Evolutionary conservation across 1,284 basidiomycete genomes (phyloP), one percentile per base, ranked within the genome.

Genomic region (Farysia itapuensis): DNA sequence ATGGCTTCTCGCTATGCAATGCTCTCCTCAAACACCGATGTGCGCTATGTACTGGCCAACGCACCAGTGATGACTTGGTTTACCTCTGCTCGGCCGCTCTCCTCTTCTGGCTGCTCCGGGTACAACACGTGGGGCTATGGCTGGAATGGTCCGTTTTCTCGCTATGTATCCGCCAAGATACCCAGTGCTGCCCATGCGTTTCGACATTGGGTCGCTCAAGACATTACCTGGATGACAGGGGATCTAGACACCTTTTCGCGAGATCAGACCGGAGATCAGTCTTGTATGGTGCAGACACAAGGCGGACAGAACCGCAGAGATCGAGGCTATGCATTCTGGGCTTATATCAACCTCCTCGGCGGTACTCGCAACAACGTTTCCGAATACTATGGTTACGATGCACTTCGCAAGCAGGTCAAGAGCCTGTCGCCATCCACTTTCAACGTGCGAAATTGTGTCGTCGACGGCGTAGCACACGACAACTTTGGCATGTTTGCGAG

Each of bases 241-340:
- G 38, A 28, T 37, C 32, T 42, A 13, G 61, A 60, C 36, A 64
- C 54, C 24, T 53, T 35, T 41, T 36, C 44, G 8, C 41, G 51
- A 16, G 50, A 58, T 28, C 30, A 28, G 4, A 39, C 39, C 8
- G 54, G 54, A 22, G 54, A 61, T 25, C 58, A 64, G 31, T 46
- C 35, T 41, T 59, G 51, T 36, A 36, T 36, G 18, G 64, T 47
- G 13, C 43, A 44, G 21, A 37, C 60, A 0, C 66, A 69, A 28
- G 66, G 66, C 19, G 63, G 63, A 5, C 30, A 44, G 15, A 61
- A 66, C 37, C 45, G 66, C 13, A 42, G 66, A 9, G 66, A 69
- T 39, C 52, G 66, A 13, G 61, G 61, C 36, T 64, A 65, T 35
- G 64, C 64, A 26, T 67, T 39, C 33, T 69, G 64, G 64, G 51